Percentiles rank a stretch among this genome's conserved stretches.
Evolutionary conservation across 305 asterid genomes (phyloP).

Genomic region (Salvia sclarea): DNA sequence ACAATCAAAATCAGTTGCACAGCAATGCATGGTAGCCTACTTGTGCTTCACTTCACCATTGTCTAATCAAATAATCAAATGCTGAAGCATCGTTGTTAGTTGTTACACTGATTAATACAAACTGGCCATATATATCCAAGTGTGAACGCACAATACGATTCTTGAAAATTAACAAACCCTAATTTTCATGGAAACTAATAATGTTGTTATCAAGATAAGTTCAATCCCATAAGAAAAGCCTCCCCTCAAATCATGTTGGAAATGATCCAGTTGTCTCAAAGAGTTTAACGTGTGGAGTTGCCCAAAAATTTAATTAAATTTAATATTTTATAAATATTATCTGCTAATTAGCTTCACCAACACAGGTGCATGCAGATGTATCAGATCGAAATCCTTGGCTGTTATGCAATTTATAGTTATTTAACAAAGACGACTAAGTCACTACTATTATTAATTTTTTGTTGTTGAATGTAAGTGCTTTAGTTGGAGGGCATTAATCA

Average conservation of each 20-base stretch:
- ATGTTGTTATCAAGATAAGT: conserved; percentile 38
- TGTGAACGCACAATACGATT: conserved; percentile 32
- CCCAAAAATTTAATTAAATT: conserved; percentile 27
- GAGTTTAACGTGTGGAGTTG: conserved; percentile 44
- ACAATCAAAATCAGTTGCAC: background rate
- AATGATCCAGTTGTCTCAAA: conserved; percentile 31
- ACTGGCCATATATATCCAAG: background rate
- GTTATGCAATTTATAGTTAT: conserved; percentile 46
- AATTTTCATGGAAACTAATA: background rate
- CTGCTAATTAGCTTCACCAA: conserved; percentile 33
- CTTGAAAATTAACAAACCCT: conserved; percentile 19
- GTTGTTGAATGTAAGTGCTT: conserved; percentile 29
- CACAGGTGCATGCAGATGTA: conserved; percentile 22
- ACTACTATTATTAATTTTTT: background rate
- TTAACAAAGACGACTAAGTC: conserved; percentile 63
- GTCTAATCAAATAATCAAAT: conserved; percentile 28
- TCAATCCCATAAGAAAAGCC: conserved; percentile 41
- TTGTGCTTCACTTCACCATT: conserved; percentile 44
- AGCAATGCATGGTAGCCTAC: conserved; percentile 36
- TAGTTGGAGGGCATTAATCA: conserved; percentile 50
- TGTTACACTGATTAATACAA: background rate
- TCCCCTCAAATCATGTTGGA: conserved; percentile 27
- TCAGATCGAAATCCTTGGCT: conserved; percentile 18
- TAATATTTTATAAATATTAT: conserved; percentile 16
- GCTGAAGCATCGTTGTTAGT: conserved; percentile 8